phyloP scores from a whole-genome alignment of 768 basidiomycete species.

The Artomyces pyxidatus region DNA sequence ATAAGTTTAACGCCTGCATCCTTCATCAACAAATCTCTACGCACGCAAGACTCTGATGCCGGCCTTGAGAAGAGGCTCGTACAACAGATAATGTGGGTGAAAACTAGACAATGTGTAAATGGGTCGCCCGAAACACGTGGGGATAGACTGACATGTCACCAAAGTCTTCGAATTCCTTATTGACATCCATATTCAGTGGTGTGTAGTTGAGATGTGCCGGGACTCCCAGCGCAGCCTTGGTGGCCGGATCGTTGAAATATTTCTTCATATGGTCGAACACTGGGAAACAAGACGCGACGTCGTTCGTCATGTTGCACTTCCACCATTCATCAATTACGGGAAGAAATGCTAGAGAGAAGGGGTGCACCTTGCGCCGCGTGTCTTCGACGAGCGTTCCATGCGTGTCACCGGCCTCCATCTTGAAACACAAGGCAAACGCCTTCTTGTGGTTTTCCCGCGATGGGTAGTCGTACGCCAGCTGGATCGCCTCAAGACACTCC shows the following conservation, averaged over 20 bases:
- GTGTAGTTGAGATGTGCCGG: background rate
- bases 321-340: no score
- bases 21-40: no score
- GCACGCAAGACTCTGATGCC: background rate
- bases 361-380: background rate
- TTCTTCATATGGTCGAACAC: background rate
- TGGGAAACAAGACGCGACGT: background rate
- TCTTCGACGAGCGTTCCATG: background rate
- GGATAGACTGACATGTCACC: background rate
- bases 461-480: background rate
- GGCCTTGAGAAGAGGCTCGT: background rate
- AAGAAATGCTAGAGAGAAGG: no score
- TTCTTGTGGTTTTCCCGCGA: background rate
- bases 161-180: background rate
- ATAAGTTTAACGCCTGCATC: conserved; percentile 23
- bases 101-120: background rate
- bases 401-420: conserved; percentile 8
- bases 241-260: background rate
- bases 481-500: conserved; percentile 17
- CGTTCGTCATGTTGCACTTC: background rate
- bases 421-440: background rate
- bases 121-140: background rate
- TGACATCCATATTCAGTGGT: background rate
- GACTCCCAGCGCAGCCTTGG: background rate
- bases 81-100: background rate